Evolutionary conservation across 495 filamentous ascomycete species (phyloP).

Genomic region (Astrothelium subdiscretum): DNA sequence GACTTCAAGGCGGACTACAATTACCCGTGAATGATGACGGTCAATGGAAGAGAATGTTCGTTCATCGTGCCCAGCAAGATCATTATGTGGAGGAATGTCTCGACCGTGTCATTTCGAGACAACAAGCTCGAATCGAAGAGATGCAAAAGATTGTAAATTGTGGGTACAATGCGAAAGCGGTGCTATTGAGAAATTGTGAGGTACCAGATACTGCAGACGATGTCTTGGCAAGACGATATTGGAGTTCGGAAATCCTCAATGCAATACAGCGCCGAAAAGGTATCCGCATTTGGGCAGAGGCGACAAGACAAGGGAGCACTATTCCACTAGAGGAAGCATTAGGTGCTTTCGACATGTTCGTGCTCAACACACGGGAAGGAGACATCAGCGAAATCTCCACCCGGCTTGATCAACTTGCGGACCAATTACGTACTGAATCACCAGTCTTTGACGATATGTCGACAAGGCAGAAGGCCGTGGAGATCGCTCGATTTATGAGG

Average conservation of each 20-base stretch:
- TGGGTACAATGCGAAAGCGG: constrained; percentile 86
- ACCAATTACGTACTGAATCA: constrained; percentile 37
- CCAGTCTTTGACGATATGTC: constrained; percentile 39
- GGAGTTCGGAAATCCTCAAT: constrained; percentile 57
- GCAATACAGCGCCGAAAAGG: constrained; percentile 74
- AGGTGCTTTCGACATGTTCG: constrained; percentile 78
- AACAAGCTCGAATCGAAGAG: constrained; percentile 55
- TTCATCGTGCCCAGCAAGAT: constrained; percentile 45
- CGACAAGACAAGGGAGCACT: constrained; percentile 35
- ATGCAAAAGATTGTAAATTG: constrained; percentile 54
- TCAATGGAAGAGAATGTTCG: constrained; percentile 67
- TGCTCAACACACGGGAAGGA: constrained; percentile 54
- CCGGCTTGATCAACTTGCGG: constrained; percentile 52
- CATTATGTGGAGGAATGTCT: constrained; percentile 43
- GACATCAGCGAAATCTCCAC: constrained; percentile 61
- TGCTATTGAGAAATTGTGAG: constrained; percentile 52
- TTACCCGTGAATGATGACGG: not conserved
- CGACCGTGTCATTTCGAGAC: constrained; percentile 57
- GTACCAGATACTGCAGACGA: constrained; percentile 54
- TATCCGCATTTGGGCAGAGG: constrained; percentile 58
- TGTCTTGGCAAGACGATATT: constrained; percentile 75
- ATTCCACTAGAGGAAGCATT: constrained; percentile 62
- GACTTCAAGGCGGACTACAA: not conserved
- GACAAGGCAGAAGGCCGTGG: constrained; percentile 54
- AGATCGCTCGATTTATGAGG: constrained; percentile 53